Conservation (phyloP, 495 filamentous ascomycete species). For the Glutinoglossum americanum region DNA sequence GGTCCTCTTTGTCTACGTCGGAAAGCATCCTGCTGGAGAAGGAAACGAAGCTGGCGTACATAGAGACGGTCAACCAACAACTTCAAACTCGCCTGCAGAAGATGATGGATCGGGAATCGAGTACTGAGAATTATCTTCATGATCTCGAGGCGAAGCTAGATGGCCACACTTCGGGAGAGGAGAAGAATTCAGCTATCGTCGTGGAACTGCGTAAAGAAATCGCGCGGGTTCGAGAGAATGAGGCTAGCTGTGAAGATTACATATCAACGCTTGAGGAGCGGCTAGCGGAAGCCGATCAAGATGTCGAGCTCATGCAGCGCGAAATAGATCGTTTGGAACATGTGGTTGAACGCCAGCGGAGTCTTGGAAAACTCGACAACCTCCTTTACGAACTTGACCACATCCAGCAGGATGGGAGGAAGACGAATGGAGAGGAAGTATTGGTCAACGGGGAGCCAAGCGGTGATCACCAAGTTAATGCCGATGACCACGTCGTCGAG, state of each 20-base stretch:
- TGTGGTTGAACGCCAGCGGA: slow-evolving; percentile 86
- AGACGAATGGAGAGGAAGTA: slow-evolving; percentile 7
- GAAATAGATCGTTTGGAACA: slow-evolving; percentile 88
- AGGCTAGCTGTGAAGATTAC: slow-evolving; percentile 78
- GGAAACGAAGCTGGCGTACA: slow-evolving; percentile 77
- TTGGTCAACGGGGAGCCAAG: background rate
- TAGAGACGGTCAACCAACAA: slow-evolving; percentile 79
- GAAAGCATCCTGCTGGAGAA: slow-evolving; percentile 79
- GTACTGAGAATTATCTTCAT: slow-evolving; percentile 76
- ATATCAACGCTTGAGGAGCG: slow-evolving; percentile 94
- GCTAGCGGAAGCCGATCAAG: slow-evolving; percentile 86
- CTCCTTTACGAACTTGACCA: slow-evolving; percentile 78
- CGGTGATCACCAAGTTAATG: slow-evolving; percentile 14
- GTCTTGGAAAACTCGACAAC: slow-evolving; percentile 82
- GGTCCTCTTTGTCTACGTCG: slow-evolving; percentile 57
- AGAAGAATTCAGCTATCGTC: slow-evolving; percentile 70
- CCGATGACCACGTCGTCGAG: slow-evolving; percentile 1
- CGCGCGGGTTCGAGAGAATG: slow-evolving; percentile 70
- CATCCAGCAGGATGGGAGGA: slow-evolving; percentile 39
- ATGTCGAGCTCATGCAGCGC: slow-evolving; percentile 87
- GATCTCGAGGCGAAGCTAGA: slow-evolving; percentile 79
- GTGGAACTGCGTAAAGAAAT: slow-evolving; percentile 82
- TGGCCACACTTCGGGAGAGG: slow-evolving; percentile 75
- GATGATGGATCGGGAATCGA: slow-evolving; percentile 68
- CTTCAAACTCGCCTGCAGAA: slow-evolving; percentile 77